Conservation (phyloP, 1,284 basidiomycete species). For the Pterula multifida region DNA sequence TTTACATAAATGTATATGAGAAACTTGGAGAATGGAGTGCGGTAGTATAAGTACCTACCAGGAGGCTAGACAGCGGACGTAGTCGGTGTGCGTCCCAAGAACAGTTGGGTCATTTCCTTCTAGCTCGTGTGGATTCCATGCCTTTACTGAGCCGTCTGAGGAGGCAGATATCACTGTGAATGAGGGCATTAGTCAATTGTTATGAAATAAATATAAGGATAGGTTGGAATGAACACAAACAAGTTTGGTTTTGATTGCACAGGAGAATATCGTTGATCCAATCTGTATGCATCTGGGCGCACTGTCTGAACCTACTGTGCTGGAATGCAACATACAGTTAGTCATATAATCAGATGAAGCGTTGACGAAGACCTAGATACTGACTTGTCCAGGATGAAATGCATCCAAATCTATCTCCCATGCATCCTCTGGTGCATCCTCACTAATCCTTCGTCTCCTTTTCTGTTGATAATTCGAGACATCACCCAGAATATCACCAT, state of each 20-base stretch:
- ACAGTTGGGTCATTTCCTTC: constrained; percentile 43
- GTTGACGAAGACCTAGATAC: not conserved
- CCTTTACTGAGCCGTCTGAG: constrained; percentile 89
- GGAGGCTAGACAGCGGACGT: constrained; percentile 77
- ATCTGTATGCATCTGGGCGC: constrained; percentile 79
- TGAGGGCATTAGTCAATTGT: constrained; percentile 75
- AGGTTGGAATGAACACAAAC: constrained; percentile 24
- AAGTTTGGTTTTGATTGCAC: constrained; percentile 87
- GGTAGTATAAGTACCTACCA: constrained; percentile 32
- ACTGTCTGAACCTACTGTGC: constrained; percentile 66
- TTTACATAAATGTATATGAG: constrained; percentile 54
- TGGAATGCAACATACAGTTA: constrained; percentile 15
- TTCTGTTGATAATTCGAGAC: constrained; percentile 26
- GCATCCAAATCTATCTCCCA: not conserved
- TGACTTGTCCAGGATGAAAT: not conserved
- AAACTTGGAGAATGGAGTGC: not conserved
- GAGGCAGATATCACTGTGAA: constrained; percentile 79
- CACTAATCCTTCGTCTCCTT: constrained; percentile 11
- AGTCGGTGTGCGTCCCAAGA: constrained; percentile 86
- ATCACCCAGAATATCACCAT: constrained; percentile 68
- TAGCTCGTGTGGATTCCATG: constrained; percentile 81
- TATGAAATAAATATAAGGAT: not conserved
- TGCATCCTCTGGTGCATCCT: constrained; percentile 12
- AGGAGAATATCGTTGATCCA: constrained; percentile 96
- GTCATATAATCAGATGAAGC: not conserved